Evolutionary conservation across 345 rosid species (phyloP).

Genomic region (Cardamine chenopodiifolia): DNA sequence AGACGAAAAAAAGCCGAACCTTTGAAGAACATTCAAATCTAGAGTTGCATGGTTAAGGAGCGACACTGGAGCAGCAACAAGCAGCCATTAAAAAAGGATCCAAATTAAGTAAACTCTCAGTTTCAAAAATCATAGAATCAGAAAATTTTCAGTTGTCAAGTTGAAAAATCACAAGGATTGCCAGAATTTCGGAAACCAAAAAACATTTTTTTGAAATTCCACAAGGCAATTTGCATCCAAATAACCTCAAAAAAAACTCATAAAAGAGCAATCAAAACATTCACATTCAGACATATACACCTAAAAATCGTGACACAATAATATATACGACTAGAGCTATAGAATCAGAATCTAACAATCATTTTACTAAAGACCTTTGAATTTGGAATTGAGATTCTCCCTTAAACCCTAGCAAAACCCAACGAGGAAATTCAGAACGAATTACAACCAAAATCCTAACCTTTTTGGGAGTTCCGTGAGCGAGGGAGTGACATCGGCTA

Average conservation of each 20-base stretch:
- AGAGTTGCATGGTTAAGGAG: constrained; percentile 46
- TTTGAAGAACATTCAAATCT: constrained; percentile 47
- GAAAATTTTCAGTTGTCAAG: neutral
- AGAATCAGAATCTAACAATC: neutral
- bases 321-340: neutral
- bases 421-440: neutral
- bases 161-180: neutral
- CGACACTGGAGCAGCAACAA: constrained; percentile 50
- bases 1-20: constrained; percentile 63
- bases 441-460: constrained; percentile 31
- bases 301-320: neutral
- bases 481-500: constrained; percentile 48
- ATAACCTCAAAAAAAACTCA: neutral
- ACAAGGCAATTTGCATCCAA: neutral
- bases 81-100: constrained; percentile 42
- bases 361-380: neutral
- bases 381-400: constrained; percentile 5
- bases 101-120: neutral
- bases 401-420: constrained; percentile 62
- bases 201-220: too few relatives aligned
- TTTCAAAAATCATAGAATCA: neutral
- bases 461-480: constrained; percentile 43
- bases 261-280: neutral
- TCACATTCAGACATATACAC: neutral
- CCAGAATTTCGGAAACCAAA: too few relatives aligned